These are phyloP conservation scores for Penicillium canescens DNA, from an alignment of 495 filamentous ascomycete genomes.

Conservation along the genomic window DNA sequence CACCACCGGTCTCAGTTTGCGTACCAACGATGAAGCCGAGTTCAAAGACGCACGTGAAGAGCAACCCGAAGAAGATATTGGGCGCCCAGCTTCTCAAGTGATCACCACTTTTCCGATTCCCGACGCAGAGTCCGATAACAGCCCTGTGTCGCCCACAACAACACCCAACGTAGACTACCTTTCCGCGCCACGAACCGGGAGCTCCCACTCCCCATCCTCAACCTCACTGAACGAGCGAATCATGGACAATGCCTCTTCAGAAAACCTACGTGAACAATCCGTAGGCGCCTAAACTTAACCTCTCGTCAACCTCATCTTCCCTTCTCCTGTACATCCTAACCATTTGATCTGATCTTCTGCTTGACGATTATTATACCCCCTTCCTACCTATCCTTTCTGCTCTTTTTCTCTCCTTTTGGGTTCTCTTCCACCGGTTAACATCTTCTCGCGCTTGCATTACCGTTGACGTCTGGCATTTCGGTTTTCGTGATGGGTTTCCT, in stretches of 20 bases:
- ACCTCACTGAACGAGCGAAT: conserved; percentile 20
- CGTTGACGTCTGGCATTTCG: conserved; percentile 6
- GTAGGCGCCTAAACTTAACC: conserved; percentile 25
- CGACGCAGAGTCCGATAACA: conserved; percentile 2
- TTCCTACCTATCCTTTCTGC: conserved; percentile 5
- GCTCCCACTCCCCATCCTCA: conserved; percentile 17
- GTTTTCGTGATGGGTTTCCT: conserved; percentile 6
- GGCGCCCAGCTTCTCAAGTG: background rate
- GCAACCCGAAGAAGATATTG: conserved; percentile 4
- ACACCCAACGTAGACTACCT: conserved; percentile 13
- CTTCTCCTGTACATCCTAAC: conserved; percentile 23
- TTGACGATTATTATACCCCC: conserved; percentile 34
- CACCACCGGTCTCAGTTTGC: conserved; percentile 33
- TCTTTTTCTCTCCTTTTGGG: conserved; percentile 6
- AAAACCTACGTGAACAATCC: conserved; percentile 31
- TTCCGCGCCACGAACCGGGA: conserved; percentile 12
- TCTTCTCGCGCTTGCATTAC: conserved; percentile 10
- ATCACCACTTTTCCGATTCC: background rate
- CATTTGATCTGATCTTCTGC: conserved; percentile 19
- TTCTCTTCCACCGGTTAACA: too few relatives aligned
- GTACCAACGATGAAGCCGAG: conserved; percentile 27
- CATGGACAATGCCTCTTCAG: conserved; percentile 23
- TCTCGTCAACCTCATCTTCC: background rate
- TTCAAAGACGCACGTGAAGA: conserved; percentile 26
- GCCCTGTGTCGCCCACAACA: conserved; percentile 1